These are phyloP conservation scores for Kazachstania bromeliacearum DNA, from an alignment of 805 yeast genomes.

Conservation along the genomic window DNA sequence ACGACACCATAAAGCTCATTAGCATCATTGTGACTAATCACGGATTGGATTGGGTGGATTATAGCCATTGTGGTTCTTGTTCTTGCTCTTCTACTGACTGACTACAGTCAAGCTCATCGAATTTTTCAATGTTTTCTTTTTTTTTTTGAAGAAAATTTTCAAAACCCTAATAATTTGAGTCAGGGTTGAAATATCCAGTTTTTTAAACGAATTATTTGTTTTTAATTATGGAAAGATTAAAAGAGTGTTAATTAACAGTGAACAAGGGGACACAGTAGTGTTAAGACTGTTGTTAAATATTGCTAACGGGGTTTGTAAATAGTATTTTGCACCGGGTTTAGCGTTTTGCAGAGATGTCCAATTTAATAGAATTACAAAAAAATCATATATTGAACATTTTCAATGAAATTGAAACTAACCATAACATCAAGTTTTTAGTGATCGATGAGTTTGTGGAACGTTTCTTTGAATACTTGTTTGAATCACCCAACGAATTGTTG, in stretches of 20 bases:
- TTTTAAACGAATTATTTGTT: too few relatives aligned
- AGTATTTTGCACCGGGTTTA: too few relatives aligned
- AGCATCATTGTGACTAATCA: slow-evolving; percentile 38
- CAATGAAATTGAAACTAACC: slow-evolving; percentile 35
- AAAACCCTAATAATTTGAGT: too few relatives aligned
- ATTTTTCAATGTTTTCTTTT: too few relatives aligned
- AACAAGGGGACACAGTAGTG: neutral
- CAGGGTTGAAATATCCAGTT: too few relatives aligned
- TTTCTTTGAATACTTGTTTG: slow-evolving; percentile 39
- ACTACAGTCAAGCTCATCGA: too few relatives aligned
- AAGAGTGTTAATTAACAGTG: too few relatives aligned
- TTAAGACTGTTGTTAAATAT: neutral
- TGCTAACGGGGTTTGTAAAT: too few relatives aligned
- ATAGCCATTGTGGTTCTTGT: slow-evolving; percentile 27
- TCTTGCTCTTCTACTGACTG: too few relatives aligned
- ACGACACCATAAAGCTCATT: slow-evolving; percentile 44
- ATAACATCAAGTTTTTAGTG: slow-evolving; percentile 42
- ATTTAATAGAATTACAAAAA: slow-evolving; percentile 32
- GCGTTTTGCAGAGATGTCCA: slow-evolving; percentile 26
- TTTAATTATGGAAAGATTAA: too few relatives aligned
- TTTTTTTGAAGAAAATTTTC: too few relatives aligned
- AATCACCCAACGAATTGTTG: slow-evolving; percentile 35
- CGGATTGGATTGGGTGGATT: slow-evolving; percentile 66
- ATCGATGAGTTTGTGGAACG: slow-evolving; percentile 48
- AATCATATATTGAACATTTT: slow-evolving; percentile 30